phyloP scores from a whole-genome alignment of 1,139 yeast genomes.

The Sugiyamaella pinicola region DNA sequence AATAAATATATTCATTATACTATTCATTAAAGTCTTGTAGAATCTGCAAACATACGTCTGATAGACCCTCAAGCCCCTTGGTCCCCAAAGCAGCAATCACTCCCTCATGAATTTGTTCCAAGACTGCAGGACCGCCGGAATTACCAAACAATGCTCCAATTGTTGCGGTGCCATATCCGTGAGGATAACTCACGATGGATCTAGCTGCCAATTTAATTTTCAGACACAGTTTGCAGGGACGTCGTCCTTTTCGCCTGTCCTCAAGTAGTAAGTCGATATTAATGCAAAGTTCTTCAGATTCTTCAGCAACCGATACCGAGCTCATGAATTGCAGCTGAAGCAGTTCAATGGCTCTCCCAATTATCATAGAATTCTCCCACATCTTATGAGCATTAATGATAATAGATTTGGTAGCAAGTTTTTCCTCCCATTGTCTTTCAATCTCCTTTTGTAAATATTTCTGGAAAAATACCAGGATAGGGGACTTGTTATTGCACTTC shows the following conservation, averaged over 20 bases:
- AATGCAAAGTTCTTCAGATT: slow-evolving; percentile 12
- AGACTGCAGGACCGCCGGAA: slow-evolving; percentile 7
- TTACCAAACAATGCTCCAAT: slow-evolving; percentile 24
- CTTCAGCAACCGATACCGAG: not conserved
- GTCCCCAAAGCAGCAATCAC: slow-evolving; percentile 1
- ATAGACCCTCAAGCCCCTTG: slow-evolving; percentile 10
- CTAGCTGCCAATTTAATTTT: slow-evolving; percentile 18
- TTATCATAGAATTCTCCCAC: slow-evolving; percentile 19
- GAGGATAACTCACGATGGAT: slow-evolving; percentile 23
- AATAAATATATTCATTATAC: too few relatives aligned
- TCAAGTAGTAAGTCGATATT: slow-evolving; percentile 19
- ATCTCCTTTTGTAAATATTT: slow-evolving; percentile 6
- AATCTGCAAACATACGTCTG: slow-evolving; percentile 7
- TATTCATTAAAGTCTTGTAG: slow-evolving; percentile 6
- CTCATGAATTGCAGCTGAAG: slow-evolving; percentile 24
- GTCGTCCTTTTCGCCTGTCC: slow-evolving; percentile 10
- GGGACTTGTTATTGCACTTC: not conserved
- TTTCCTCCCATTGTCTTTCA: not conserved
- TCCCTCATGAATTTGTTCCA: slow-evolving; percentile 12
- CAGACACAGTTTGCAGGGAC: slow-evolving; percentile 19
- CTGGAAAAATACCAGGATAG: slow-evolving; percentile 2
- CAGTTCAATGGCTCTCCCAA: slow-evolving; percentile 19
- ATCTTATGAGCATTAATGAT: slow-evolving; percentile 9
- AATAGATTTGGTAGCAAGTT: slow-evolving; percentile 3
- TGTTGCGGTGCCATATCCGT: slow-evolving; percentile 22